phyloP scores from a whole-genome alignment of 306 rosid species.

The Notholithocarpus densiflorus region DNA sequence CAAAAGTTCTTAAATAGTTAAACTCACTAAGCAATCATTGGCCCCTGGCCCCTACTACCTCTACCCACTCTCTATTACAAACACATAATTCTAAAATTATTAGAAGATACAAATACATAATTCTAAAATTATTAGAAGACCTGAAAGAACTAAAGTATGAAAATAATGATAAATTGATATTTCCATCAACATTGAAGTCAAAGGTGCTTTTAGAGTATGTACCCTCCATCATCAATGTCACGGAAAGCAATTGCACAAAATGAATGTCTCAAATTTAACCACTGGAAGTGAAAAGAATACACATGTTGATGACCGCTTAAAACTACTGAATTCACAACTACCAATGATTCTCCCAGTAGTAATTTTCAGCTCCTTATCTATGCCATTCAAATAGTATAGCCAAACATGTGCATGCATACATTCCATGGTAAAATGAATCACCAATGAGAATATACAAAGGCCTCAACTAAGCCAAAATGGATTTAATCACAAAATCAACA shows the following conservation, averaged over 20 bases:
- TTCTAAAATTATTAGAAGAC: background rate
- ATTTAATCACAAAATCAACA: background rate
- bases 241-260: background rate
- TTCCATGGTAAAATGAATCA: background rate
- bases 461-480: background rate
- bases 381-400: background rate
- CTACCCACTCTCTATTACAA: background rate
- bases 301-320: background rate
- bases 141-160: background rate
- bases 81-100: background rate
- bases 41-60: no score
- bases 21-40: no score
- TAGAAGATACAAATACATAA: no score
- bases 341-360: background rate
- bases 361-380: background rate
- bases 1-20: background rate
- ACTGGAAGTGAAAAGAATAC: background rate
- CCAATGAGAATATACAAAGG: background rate
- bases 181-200: background rate
- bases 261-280: background rate
- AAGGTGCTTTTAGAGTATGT: background rate
- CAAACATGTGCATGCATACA: no score
- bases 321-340: background rate
- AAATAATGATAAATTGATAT: background rate
- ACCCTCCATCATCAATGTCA: background rate